These are phyloP conservation scores for Epichloe gansuensis DNA, from an alignment of 2,329 filamentous ascomycete species.

Conservation along the genomic window DNA sequence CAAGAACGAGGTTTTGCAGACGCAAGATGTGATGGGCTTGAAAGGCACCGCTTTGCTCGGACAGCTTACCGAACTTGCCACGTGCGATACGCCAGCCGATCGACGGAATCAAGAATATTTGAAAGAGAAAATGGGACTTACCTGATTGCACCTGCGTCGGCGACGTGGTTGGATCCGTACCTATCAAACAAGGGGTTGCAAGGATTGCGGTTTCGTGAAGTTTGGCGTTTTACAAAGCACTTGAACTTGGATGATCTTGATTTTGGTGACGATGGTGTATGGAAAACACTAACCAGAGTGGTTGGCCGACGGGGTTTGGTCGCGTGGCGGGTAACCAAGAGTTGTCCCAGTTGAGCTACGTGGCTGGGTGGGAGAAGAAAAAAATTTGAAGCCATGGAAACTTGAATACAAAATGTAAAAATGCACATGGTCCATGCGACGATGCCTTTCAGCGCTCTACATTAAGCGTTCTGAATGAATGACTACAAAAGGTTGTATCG, in stretches of 20 bases:
- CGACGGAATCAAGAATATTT: conserved; percentile 42
- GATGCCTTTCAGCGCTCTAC: no score
- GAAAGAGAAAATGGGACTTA: conserved; percentile 54
- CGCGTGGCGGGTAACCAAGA: conserved; percentile 54
- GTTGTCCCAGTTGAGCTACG: conserved; percentile 24
- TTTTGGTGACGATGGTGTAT: conserved; percentile 64
- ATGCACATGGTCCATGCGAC: not conserved
- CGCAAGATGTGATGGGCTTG: conserved; percentile 64
- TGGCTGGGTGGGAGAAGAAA: not conserved
- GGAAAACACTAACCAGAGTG: conserved; percentile 56
- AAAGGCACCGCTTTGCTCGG: conserved; percentile 46
- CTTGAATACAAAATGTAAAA: not conserved
- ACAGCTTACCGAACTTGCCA: conserved; percentile 45
- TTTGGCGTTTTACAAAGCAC: conserved; percentile 57
- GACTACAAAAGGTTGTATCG: no score
- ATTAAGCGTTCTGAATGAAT: not conserved
- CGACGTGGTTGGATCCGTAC: conserved; percentile 56
- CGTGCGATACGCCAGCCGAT: conserved; percentile 48
- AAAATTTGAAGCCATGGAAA: not conserved
- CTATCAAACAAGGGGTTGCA: conserved; percentile 45
- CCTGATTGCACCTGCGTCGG: conserved; percentile 62
- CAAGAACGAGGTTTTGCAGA: conserved; percentile 59
- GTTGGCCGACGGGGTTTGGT: conserved; percentile 50
- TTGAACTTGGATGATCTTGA: conserved; percentile 72
- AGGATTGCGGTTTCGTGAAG: conserved; percentile 52